Evolutionary conservation across 2,329 filamentous ascomycete species (phyloP).

Genomic region (Metarhizium guizhouense): DNA sequence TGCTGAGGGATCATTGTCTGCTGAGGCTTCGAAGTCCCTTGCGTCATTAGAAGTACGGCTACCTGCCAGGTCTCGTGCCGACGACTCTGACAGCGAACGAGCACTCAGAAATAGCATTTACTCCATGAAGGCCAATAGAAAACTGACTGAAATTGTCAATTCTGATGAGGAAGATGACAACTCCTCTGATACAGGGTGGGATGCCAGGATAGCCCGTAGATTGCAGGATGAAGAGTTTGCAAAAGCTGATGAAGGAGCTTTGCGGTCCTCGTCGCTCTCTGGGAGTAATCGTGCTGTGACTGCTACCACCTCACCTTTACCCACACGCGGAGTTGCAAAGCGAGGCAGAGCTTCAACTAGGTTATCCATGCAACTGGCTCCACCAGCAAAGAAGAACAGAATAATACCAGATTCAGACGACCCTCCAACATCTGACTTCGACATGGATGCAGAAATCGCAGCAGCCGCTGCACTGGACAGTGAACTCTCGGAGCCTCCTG

Average conservation of each 20-base stretch:
- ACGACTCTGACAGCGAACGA: constrained; percentile 18
- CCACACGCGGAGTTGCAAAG: constrained; percentile 13
- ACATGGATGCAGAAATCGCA: constrained; percentile 24
- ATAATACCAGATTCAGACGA: constrained; percentile 22
- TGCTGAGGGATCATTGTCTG: constrained; percentile 8
- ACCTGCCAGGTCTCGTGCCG: constrained; percentile 12
- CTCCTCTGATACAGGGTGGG: constrained; percentile 14
- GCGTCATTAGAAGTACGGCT: constrained; percentile 20
- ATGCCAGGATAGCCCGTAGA: constrained; percentile 23
- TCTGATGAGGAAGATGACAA: constrained; percentile 27
- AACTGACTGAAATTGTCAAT: constrained; percentile 29
- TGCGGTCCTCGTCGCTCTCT: constrained; percentile 4
- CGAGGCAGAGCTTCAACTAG: constrained; percentile 16
- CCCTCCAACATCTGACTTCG: constrained; percentile 12
- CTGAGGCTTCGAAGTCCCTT: neutral
- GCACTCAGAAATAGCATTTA: constrained; percentile 33
- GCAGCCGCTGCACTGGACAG: constrained; percentile 13
- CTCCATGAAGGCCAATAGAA: constrained; percentile 36
- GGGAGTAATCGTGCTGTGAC: neutral
- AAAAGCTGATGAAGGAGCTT: constrained; percentile 4
- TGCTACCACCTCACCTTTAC: constrained; percentile 3
- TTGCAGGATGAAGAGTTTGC: constrained; percentile 25
- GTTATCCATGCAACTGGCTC: constrained; percentile 10
- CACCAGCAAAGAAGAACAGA: constrained; percentile 20
- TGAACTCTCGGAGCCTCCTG: constrained; percentile 5